Evolutionary conservation across 1,284 basidiomycete species (phyloP), one percentile per base, ranked within the genome.

Genomic region (Irpex sp.): DNA sequence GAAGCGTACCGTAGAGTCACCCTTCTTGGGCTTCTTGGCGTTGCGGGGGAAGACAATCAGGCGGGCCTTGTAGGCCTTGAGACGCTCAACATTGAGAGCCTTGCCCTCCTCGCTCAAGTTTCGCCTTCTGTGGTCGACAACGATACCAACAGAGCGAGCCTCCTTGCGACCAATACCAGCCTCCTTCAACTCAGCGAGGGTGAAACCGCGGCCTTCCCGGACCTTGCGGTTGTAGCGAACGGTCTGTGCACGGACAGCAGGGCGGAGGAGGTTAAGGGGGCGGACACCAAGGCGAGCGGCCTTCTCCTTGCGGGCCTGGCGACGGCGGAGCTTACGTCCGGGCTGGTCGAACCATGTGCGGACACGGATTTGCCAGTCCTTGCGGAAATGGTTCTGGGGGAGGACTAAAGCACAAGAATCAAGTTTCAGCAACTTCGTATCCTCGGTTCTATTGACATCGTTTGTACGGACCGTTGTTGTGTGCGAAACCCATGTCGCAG

Each of bases 301-400:
- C 85, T 98, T 98, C 74, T 86, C 84, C 81, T 94, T 90, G 79
- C 97, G 94, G 60, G 96, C 95, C 67, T 85, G 90, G 78, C 97
- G 93, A 78, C 97, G 88, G 78, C 94, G 92, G 81, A 97, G 93
- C 85, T 99, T 99, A 79, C 93, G 93, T 65, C 96, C 97, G 68
- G 97, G 95, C 82, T 99, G 97, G 86, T 99, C 94, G 79, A 99
- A 99, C 97, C 96, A 96, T 76, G 93, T 97, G 80, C 91, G 92
- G 75, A 97, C 94, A 72, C 90, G 89, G 76, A 89, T 86, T 80
- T 97, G 93, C 95, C 95, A 97, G 81, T 97, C 95, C 91, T 99
- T 99, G 83, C 89, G 94, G 89, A 98, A 98, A 79, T 98, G 96
- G 83, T 96, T 96, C 76, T 82, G 85, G 81, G 88, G 94, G 78